Conservation (phyloP, 2,329 filamentous ascomycete genomes). For the Cladosporium sp. region DNA sequence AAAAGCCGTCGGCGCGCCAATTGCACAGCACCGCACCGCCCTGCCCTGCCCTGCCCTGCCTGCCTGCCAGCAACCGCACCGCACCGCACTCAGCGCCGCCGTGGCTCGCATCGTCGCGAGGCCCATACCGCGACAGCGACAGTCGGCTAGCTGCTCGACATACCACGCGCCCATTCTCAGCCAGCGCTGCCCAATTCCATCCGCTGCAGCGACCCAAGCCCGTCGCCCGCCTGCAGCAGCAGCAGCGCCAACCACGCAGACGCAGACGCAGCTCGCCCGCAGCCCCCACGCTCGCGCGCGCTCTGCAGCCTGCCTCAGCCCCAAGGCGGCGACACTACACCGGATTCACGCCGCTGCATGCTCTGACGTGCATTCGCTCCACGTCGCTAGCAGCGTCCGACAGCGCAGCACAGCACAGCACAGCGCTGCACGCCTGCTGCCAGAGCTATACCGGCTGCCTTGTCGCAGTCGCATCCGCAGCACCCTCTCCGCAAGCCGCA, state of each 20-base stretch:
- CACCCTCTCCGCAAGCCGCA: constrained; percentile 10
- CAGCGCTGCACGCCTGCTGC: neutral
- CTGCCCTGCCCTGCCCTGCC: too few relatives aligned
- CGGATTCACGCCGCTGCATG: constrained; percentile 6
- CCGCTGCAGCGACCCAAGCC: too few relatives aligned
- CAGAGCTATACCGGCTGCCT: constrained; percentile 9
- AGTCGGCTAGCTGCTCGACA: neutral
- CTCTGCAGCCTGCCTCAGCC: neutral
- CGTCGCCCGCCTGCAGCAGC: too few relatives aligned
- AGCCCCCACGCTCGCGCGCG: neutral
- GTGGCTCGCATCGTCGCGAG: neutral
- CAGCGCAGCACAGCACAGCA: neutral
- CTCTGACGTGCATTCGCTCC: constrained; percentile 12
- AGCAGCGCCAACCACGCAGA: neutral
- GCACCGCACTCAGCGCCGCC: neutral
- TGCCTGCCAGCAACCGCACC: neutral
- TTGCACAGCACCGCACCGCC: neutral
- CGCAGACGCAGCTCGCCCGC: neutral
- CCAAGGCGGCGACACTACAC: neutral
- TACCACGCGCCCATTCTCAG: neutral
- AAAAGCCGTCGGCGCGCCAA: too few relatives aligned
- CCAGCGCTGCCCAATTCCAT: neutral
- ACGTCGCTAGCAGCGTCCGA: constrained; percentile 10
- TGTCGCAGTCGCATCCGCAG: constrained; percentile 3
- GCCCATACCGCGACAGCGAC: too few relatives aligned